Evolutionary conservation across 2,329 filamentous ascomycete species (phyloP).

Genomic region (Chaetomiaceae sp.): DNA sequence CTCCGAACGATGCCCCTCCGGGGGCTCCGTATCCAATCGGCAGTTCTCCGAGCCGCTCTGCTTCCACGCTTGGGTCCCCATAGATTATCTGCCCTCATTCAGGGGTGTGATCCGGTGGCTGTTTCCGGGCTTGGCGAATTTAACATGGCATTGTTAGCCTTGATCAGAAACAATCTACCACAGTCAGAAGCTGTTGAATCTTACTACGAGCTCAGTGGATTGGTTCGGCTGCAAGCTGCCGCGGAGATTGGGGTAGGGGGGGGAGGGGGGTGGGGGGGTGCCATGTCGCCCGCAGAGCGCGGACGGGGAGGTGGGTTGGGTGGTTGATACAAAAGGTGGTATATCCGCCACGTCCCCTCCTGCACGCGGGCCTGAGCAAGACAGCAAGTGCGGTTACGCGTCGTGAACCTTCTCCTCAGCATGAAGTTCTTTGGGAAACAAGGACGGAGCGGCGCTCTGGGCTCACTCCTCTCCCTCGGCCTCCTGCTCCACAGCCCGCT

Average conservation of each 20-base stretch:
- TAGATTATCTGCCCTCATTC: background rate
- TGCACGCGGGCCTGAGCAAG: too few relatives aligned
- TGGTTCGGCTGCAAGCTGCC: background rate
- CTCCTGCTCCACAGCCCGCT: background rate
- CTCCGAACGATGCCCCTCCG: background rate
- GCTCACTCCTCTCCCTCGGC: slow-evolving; percentile 3
- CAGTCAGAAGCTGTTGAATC: too few relatives aligned
- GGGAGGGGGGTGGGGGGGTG: background rate
- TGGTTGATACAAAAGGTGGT: background rate
- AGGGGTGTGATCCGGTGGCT: background rate
- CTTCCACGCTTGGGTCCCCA: too few relatives aligned
- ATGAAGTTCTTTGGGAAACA: slow-evolving; percentile 8
- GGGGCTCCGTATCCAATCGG: background rate
- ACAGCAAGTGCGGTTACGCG: too few relatives aligned
- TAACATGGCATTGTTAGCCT: background rate
- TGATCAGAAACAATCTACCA: too few relatives aligned
- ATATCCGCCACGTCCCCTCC: too few relatives aligned
- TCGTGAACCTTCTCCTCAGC: background rate
- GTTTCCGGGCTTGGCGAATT: slow-evolving; percentile 7
- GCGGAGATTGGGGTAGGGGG: background rate
- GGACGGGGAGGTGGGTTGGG: too few relatives aligned
- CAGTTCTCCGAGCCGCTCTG: background rate
- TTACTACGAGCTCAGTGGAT: too few relatives aligned
- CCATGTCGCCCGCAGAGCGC: too few relatives aligned
- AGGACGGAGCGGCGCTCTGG: background rate